These are phyloP conservation scores for Phytophthora lateralis DNA, from an alignment of 352 stramenopile species.

Conservation along the genomic window DNA sequence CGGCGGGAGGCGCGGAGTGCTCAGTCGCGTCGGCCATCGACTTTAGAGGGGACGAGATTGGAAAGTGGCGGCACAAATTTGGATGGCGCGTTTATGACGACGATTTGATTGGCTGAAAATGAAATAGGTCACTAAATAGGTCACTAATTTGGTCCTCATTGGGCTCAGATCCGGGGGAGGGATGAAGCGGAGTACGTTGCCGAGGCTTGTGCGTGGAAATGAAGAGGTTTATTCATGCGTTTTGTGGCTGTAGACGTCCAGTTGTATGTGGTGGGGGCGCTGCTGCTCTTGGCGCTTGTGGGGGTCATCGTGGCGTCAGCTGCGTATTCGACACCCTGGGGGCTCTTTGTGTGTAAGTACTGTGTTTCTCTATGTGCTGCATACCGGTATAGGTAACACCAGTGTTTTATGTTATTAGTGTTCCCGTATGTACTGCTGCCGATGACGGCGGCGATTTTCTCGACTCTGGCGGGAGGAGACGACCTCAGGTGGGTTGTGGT, in stretches of 20 bases:
- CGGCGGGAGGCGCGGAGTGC: constrained; percentile 12
- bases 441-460: constrained; percentile 63
- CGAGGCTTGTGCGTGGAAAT: background rate
- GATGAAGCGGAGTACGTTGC: constrained; percentile 27
- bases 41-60: constrained; percentile 11
- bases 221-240: constrained; percentile 8
- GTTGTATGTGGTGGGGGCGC: constrained; percentile 42
- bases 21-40: constrained; percentile 35
- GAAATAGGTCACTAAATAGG: constrained; percentile 5
- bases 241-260: constrained; percentile 37
- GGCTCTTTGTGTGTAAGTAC: constrained; percentile 64
- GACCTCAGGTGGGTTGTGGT: constrained; percentile 49
- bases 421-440: constrained; percentile 69
- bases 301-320: constrained; percentile 61
- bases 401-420: constrained; percentile 34
- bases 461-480: constrained; percentile 51
- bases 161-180: background rate
- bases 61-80: constrained; percentile 13
- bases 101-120: constrained; percentile 27
- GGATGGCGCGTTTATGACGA: constrained; percentile 12
- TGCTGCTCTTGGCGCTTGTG: constrained; percentile 63
- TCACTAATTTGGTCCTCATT: constrained; percentile 4
- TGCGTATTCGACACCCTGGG: constrained; percentile 68
- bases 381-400: background rate
- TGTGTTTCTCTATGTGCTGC: background rate